Percentiles rank a stretch among this genome's conserved stretches.
These are phyloP conservation scores for Phytophthora hibernalis DNA, from an alignment of 352 stramenopile species.

Conservation along the genomic window DNA sequence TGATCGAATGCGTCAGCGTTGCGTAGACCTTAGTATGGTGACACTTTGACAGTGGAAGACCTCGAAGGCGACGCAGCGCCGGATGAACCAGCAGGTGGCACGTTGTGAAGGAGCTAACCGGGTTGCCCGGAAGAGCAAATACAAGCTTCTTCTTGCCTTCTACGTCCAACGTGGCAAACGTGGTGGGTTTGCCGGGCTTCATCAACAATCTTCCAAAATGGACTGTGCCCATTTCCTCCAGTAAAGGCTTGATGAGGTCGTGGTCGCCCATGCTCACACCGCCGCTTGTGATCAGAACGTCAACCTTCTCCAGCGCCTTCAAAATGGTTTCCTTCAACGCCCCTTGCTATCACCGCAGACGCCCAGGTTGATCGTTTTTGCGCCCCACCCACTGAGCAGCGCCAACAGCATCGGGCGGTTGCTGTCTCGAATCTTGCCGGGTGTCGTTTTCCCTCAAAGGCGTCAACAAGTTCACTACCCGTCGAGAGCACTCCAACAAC, in stretches of 20 bases:
- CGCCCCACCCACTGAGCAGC: conserved; percentile 56
- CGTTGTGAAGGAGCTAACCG: conserved; percentile 95
- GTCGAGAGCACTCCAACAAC: conserved; percentile 95
- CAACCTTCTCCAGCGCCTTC: conserved; percentile 60
- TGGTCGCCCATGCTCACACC: conserved; percentile 95
- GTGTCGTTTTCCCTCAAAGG: conserved; percentile 49
- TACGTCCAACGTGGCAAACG: conserved; percentile 91
- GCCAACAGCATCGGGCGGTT: conserved; percentile 95
- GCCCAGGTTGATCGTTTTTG: conserved; percentile 63
- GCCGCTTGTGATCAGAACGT: conserved; percentile 96
- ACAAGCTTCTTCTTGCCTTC: conserved; percentile 75
- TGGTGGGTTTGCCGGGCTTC: conserved; percentile 98
- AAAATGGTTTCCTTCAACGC: conserved; percentile 55
- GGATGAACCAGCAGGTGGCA: conserved; percentile 94
- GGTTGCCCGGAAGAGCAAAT: conserved; percentile 97
- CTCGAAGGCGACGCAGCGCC: conserved; percentile 89
- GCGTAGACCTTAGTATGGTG: conserved; percentile 60
- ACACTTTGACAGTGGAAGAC: conserved; percentile 59
- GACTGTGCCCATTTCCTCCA: conserved; percentile 87
- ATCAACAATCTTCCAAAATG: conserved; percentile 97
- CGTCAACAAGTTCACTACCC: conserved; percentile 93
- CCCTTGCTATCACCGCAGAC: conserved; percentile 79
- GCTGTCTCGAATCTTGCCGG: conserved; percentile 93
- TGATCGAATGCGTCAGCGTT: conserved; percentile 64
- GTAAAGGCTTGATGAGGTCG: conserved; percentile 94